These are phyloP conservation scores for Oenanthe javanica DNA, from an alignment of 140 eudicot species.

Conservation along the genomic window DNA sequence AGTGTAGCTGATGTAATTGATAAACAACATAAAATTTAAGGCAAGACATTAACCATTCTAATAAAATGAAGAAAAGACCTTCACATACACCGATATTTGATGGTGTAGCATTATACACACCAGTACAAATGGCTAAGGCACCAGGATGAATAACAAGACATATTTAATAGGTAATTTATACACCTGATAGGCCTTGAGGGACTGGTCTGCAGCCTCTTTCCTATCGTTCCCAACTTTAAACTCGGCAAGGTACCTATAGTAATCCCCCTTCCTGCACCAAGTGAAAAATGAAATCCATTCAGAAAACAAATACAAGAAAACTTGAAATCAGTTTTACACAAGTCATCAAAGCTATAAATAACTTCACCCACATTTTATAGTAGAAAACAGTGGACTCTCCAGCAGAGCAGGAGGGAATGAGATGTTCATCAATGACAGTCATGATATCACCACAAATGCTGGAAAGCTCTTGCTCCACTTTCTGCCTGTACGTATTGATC, in stretches of 20 bases:
- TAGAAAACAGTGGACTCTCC: conserved; percentile 67
- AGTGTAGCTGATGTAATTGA: background rate
- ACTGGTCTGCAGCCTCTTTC: conserved; percentile 68
- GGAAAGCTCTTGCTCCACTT: conserved; percentile 48
- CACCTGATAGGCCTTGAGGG: conserved; percentile 51
- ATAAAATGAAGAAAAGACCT: too few species aligned
- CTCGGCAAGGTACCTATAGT: conserved; percentile 68
- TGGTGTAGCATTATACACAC: too few species aligned
- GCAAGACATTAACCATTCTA: too few species aligned
- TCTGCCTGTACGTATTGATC: conserved; percentile 52
- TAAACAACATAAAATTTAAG: too few species aligned
- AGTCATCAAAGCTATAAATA: too few species aligned
- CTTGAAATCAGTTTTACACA: conserved; percentile 4
- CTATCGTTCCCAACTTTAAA: conserved; percentile 57
- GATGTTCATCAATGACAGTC: conserved; percentile 61
- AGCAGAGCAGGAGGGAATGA: conserved; percentile 55
- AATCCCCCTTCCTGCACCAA: conserved; percentile 65
- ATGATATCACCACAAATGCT: conserved; percentile 45
- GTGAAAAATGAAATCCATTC: background rate
- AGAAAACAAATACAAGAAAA: background rate
- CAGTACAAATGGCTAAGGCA: background rate
- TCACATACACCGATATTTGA: too few species aligned
- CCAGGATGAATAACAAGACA: conserved; percentile 4
- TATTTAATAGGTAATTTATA: background rate
- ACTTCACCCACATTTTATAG: conserved; percentile 70